These are phyloP conservation scores for Coemansia sp. DNA, from an alignment of 192 early-diverging fungal genomes.

Conservation along the genomic window DNA sequence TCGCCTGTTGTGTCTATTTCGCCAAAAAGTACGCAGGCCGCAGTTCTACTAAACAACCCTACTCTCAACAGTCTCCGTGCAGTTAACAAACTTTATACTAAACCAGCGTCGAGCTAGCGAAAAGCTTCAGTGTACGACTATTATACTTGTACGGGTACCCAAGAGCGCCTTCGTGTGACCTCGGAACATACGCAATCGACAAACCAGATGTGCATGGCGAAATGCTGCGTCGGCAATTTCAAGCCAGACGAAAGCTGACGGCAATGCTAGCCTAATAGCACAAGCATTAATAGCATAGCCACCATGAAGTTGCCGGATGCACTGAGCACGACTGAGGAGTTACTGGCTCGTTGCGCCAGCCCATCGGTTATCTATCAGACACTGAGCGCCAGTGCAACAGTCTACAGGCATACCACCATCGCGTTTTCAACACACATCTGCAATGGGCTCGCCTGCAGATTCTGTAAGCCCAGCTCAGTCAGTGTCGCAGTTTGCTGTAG, in stretches of 20 bases:
- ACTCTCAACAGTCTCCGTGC: neutral
- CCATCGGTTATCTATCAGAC: constrained; percentile 48
- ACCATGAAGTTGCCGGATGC: constrained; percentile 4
- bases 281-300: neutral
- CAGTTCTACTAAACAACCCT: neutral
- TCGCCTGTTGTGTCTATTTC: neutral
- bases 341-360: constrained; percentile 38
- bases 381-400: constrained; percentile 12
- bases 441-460: constrained; percentile 33
- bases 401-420: constrained; percentile 2
- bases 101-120: neutral
- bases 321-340: constrained; percentile 26
- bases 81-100: neutral
- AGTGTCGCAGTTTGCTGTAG: constrained; percentile 25
- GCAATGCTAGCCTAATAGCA: constrained; percentile 10
- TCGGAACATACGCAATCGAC: constrained; percentile 16
- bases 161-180: neutral
- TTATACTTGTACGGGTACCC: constrained; percentile 37
- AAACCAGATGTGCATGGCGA: constrained; percentile 31
- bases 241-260: constrained; percentile 16
- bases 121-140: neutral
- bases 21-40: neutral
- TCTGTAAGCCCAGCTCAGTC: constrained; percentile 19
- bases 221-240: constrained; percentile 27
- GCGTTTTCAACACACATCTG: constrained; percentile 14